Percentiles rank a stretch among this genome's conserved stretches.
phyloP scores from a whole-genome alignment of 2,329 filamentous ascomycete species.

The Xylariaceae sp. region DNA sequence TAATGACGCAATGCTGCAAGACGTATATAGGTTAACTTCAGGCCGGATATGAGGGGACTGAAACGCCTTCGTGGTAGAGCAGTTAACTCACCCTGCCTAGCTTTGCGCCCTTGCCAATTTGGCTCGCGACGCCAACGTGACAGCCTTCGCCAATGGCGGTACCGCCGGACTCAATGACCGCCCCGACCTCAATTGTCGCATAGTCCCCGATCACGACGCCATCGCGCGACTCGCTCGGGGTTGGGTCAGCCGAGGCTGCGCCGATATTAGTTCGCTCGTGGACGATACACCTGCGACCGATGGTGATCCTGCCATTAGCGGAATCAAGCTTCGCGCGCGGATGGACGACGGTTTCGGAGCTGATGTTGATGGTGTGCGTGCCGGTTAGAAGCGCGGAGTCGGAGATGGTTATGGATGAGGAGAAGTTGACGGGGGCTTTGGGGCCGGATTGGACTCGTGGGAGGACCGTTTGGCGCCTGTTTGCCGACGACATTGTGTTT shows the following conservation, averaged over 20 bases:
- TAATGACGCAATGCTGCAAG: constrained; percentile 64
- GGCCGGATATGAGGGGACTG: neutral
- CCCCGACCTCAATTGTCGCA: constrained; percentile 57
- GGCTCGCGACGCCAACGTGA: constrained; percentile 55
- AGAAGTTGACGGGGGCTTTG: constrained; percentile 59
- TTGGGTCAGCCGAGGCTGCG: constrained; percentile 35
- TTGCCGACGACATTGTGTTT: constrained; percentile 40
- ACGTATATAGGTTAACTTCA: constrained; percentile 2
- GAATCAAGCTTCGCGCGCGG: constrained; percentile 78
- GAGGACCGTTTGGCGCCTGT: constrained; percentile 54
- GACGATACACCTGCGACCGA: constrained; percentile 78
- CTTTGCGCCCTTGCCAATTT: constrained; percentile 55
- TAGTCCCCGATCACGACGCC: constrained; percentile 59
- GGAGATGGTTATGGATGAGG: constrained; percentile 56
- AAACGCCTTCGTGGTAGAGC: neutral
- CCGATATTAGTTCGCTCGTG: constrained; percentile 64
- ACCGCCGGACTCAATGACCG: constrained; percentile 58
- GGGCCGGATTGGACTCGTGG: constrained; percentile 52
- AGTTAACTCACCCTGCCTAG: constrained; percentile 53
- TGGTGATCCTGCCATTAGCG: constrained; percentile 69
- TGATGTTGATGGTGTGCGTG: constrained; percentile 72
- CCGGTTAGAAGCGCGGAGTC: constrained; percentile 63
- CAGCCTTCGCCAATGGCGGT: constrained; percentile 59
- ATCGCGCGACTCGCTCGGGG: constrained; percentile 33
- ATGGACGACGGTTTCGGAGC: constrained; percentile 76